Evolutionary conservation across 345 rosid species (phyloP).

Genomic region (Rubroshorea leprosula): DNA sequence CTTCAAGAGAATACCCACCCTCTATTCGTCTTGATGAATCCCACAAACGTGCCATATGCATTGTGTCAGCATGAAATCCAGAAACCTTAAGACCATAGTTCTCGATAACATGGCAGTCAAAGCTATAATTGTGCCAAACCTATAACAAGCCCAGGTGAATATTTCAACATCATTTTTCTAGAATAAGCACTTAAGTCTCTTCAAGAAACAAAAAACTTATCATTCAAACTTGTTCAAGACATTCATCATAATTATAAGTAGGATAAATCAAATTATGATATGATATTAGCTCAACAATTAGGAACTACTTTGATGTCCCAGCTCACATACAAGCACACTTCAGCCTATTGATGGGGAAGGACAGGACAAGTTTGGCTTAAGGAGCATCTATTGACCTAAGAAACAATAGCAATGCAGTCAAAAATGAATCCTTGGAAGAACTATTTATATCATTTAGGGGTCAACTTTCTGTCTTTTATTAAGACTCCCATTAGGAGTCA

Average conservation of each 20-base stretch:
- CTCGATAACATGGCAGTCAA: conserved; percentile 76
- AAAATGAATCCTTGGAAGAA: neutral
- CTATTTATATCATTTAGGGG: neutral
- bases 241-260: neutral
- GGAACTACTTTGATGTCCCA: no score
- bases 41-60: conserved; percentile 99
- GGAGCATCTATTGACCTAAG: neutral
- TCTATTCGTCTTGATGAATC: conserved; percentile 70
- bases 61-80: conserved; percentile 96
- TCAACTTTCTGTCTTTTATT: neutral
- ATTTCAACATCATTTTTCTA: conserved; percentile 7
- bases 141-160: conserved; percentile 23
- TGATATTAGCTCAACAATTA: neutral
- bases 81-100: conserved; percentile 68
- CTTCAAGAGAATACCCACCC: conserved; percentile 97
- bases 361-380: neutral
- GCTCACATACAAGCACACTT: neutral
- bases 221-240: neutral
- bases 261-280: neutral
- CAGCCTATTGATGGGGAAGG: neutral
- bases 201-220: neutral
- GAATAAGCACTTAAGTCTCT: conserved; percentile 2
- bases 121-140: conserved; percentile 99
- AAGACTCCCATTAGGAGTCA: neutral
- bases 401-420: no score